These are phyloP conservation scores for Lobosporangium transversale DNA, from an alignment of 192 early-diverging fungal genomes.

Conservation along the genomic window DNA sequence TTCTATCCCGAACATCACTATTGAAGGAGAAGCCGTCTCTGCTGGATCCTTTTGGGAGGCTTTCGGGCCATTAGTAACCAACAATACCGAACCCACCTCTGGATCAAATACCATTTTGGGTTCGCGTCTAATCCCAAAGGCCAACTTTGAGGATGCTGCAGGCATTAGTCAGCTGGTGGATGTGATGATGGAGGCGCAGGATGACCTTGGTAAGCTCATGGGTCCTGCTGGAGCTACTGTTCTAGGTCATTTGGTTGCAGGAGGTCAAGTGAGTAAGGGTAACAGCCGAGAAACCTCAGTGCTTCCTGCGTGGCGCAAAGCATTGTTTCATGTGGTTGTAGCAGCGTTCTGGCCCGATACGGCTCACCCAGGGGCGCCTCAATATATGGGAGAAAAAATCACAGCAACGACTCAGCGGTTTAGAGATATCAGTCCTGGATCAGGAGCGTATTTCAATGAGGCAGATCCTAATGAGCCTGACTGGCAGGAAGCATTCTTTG, in stretches of 20 bases:
- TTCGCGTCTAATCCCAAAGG: constrained; percentile 48
- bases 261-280: constrained; percentile 27
- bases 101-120: constrained; percentile 39
- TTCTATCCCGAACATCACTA: neutral
- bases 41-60: constrained; percentile 10
- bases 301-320: constrained; percentile 52
- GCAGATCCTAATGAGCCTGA: constrained; percentile 55
- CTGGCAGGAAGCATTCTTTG: constrained; percentile 60
- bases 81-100: neutral
- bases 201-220: constrained; percentile 9
- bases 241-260: constrained; percentile 34
- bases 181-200: constrained; percentile 14
- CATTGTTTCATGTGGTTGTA: constrained; percentile 22
- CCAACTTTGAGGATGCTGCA: constrained; percentile 22
- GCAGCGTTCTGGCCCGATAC: neutral
- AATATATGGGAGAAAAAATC: neutral
- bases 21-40: neutral
- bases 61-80: neutral
- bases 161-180: constrained; percentile 4
- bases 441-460: constrained; percentile 60
- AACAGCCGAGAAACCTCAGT: constrained; percentile 13
- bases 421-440: constrained; percentile 47
- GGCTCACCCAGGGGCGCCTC: neutral
- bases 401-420: constrained; percentile 8
- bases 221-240: constrained; percentile 2